Base-by-base conservation (phyloP, 441 rosid genomes). In the Pelargonium fulgidum region DNA sequence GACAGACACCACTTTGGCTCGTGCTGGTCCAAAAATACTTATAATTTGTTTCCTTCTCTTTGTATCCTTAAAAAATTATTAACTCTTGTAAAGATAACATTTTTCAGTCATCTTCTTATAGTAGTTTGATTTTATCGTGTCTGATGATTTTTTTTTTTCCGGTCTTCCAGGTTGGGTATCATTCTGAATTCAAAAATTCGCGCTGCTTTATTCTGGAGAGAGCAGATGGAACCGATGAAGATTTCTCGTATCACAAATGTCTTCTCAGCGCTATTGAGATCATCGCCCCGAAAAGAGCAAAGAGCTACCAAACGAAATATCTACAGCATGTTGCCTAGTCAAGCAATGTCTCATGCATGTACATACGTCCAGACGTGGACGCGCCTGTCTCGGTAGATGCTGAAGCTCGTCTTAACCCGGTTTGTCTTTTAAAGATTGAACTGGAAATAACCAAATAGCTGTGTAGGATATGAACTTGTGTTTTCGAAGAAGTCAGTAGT, bases 181-280 rank as follows among this genome's bases (percentile, higher is more conserved):
- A 83, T 72, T 89, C 94, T 8, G 74, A 81, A 68, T 74, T 84
- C 22, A 70, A 84, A 72, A 74, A 79, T 22, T 59, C 92, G 0
- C 89, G 89, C 1, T 95, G 97, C 82, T 92, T 95, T 69, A 79
- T 81, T 33, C 74, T 95, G 74, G 85, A 85, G 45, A 84, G 97
- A 80, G 69, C 67, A 9, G 97, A 95, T 5, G 96, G 90, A 22
- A 84, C 93, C 14, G 42, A 62, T 0, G 98, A 86, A 77, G 96
- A 90, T 74, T 95, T 92, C 76, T 95, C 98, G 0, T 95, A 92
- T 67, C 97, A 72, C 65, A 95, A 92, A 70, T 95, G 99, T 75
- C 83, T 92, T 14, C 59, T 70, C 6, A 87, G 88, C 9, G 97
- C 97, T 68, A 89, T 88, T 13, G 81, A 85, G 81, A 77, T 90